A percentile compares a stretch with the other conserved stretches of the same genome.
These are phyloP conservation scores for Entomortierella chlamydospora DNA, from an alignment of 192 early-diverging fungal genomes.

Conservation along the genomic window DNA sequence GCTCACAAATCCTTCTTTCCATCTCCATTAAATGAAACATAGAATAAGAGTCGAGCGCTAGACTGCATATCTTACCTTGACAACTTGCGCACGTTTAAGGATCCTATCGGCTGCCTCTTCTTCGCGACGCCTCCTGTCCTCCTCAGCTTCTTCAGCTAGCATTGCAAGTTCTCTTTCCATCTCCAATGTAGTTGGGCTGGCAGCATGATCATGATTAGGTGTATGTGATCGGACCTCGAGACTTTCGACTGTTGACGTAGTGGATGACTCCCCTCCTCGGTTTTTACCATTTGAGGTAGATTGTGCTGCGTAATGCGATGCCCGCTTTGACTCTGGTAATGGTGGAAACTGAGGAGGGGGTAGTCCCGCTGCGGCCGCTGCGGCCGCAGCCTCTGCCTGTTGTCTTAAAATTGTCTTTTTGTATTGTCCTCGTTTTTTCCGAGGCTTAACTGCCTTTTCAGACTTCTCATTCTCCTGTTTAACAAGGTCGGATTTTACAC, in stretches of 20 bases:
- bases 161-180: conserved; percentile 50
- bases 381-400: conserved; percentile 35
- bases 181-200: conserved; percentile 9
- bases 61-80: conserved; percentile 36
- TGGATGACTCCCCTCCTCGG: conserved; percentile 4
- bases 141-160: conserved; percentile 49
- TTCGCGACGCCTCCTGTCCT: conserved; percentile 37
- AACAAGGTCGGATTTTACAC: not conserved
- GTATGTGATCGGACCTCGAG: conserved; percentile 6
- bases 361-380: conserved; percentile 29
- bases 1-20: too few relatives aligned
- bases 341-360: conserved; percentile 21
- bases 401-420: conserved; percentile 50
- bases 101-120: conserved; percentile 43
- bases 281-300: not conserved
- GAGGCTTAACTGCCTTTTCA: conserved; percentile 1
- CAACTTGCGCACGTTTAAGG: conserved; percentile 42
- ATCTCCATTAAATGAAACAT: not conserved
- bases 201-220: not conserved
- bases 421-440: conserved; percentile 47
- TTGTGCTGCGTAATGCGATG: not conserved
- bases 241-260: conserved; percentile 14
- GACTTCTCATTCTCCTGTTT: conserved; percentile 22
- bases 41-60: too few relatives aligned
- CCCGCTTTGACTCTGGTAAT: not conserved